Conservation (phyloP, 768 basidiomycete genomes). For the Suillus occidentalis region DNA sequence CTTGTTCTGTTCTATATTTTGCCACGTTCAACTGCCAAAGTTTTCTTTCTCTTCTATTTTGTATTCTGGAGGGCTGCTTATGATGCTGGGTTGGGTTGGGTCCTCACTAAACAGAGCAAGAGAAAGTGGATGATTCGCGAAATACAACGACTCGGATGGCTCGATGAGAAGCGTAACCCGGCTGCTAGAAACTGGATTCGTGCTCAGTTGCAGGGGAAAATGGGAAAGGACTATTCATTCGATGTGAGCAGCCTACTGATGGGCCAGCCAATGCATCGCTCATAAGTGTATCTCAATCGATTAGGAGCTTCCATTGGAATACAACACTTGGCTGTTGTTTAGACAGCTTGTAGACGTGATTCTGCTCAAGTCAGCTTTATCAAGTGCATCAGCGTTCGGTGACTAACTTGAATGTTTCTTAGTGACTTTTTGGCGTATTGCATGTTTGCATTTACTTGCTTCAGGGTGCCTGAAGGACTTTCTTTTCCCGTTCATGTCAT, state of each 20-base stretch:
- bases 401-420: constrained; percentile 12
- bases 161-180: constrained; percentile 72
- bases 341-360: constrained; percentile 96
- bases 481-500: constrained; percentile 73
- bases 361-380: constrained; percentile 77
- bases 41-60: constrained; percentile 89
- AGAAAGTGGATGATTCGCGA: constrained; percentile 89
- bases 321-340: constrained; percentile 96
- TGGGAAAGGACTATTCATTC: constrained; percentile 93
- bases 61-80: constrained; percentile 92
- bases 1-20: constrained; percentile 68
- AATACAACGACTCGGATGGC: constrained; percentile 80
- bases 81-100: constrained; percentile 91
- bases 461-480: constrained; percentile 79
- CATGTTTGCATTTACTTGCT: constrained; percentile 93
- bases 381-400: not conserved
- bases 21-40: constrained; percentile 51
- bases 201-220: constrained; percentile 83
- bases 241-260: constrained; percentile 54
- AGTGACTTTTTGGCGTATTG: constrained; percentile 95
- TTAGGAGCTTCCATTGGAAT: constrained; percentile 87
- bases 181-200: constrained; percentile 78
- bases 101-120: constrained; percentile 94
- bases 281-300: constrained; percentile 7
- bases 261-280: not conserved